These are phyloP conservation scores for Penicillium dipodomyicola DNA, from an alignment of 495 filamentous ascomycete genomes.

Conservation along the genomic window DNA sequence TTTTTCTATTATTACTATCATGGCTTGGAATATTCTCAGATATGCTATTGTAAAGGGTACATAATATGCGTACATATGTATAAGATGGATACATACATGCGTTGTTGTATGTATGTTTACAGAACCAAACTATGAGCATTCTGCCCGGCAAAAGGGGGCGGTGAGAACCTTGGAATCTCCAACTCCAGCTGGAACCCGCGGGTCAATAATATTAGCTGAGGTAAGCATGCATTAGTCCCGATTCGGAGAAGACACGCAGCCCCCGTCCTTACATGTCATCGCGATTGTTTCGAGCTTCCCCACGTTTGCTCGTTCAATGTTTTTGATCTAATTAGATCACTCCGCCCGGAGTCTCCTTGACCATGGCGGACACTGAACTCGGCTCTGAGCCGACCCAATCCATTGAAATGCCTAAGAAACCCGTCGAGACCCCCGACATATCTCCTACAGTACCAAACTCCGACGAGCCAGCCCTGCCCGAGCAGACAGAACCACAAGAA, in stretches of 20 bases:
- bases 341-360: conserved; percentile 40
- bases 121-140: not conserved
- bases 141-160: not conserved
- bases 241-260: conserved; percentile 31
- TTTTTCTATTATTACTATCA: not conserved
- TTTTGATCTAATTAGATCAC: conserved; percentile 28
- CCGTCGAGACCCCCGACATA: conserved; percentile 35
- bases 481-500: conserved; percentile 32
- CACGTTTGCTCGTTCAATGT: conserved; percentile 34
- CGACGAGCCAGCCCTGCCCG: conserved; percentile 34
- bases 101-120: not conserved
- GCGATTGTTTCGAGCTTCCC: conserved; percentile 5
- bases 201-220: not conserved
- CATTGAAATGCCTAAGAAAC: conserved; percentile 30
- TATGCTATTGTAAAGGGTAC: no score
- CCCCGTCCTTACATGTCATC: conserved; percentile 13
- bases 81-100: no score
- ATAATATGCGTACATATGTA: no score
- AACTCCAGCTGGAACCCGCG: no score
- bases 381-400: conserved; percentile 37
- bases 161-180: not conserved
- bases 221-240: conserved; percentile 23
- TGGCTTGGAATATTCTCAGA: not conserved
- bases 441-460: conserved; percentile 28
- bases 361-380: conserved; percentile 48